Base-by-base conservation (phyloP, 1,139 yeast species). In the Wickerhamiella pararugosa region DNA sequence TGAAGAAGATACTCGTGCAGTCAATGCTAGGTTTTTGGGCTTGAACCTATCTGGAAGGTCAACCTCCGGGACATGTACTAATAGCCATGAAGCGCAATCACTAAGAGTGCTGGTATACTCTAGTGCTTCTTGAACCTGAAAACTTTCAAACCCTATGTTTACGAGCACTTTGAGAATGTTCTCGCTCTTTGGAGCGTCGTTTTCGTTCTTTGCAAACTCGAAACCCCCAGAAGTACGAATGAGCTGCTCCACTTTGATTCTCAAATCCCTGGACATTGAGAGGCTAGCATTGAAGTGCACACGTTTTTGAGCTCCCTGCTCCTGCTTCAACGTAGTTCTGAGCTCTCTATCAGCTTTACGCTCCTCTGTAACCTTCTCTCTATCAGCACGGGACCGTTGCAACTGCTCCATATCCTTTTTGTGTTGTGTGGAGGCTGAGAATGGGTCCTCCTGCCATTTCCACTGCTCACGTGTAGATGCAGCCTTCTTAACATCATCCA, bases 1-100 rank as follows among this genome's bases (percentile, higher is more conserved):
- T 43, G 65, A 66, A 30, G 66, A 69, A 3, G 63, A 49, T 6
- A 63, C 51, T 8, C 59, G 57, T 1, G 63, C 59, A 6, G 58
- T 52, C 26, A 57, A 51, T 2, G 63, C 63, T 1, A 58, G 49
- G 33, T 53, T 50, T 32, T 58, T 48, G 8, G 55, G 53, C 15
- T 26, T 34, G 40, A 70, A 58, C 15, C 59, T 54, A 9, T 51
- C 51, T 0, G 98, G 98, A 36, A 90, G 63, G 55, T 90, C 98
- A 55, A 86, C 97, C 53, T 87, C 96, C 0, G 97, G 97, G 3
- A 87, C 71, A 54, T 87, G 92, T 51, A 87, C 78, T 9, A 87
- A 61, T 25, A 87, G 68, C 83, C 94, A 90, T 42, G 90, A 92
- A 32, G 83, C 61, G 35, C 78, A 76, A 2, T 52, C 53, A 44